Conservation (phyloP, 1,139 yeast species). For the Suhomyces guaymorum region DNA sequence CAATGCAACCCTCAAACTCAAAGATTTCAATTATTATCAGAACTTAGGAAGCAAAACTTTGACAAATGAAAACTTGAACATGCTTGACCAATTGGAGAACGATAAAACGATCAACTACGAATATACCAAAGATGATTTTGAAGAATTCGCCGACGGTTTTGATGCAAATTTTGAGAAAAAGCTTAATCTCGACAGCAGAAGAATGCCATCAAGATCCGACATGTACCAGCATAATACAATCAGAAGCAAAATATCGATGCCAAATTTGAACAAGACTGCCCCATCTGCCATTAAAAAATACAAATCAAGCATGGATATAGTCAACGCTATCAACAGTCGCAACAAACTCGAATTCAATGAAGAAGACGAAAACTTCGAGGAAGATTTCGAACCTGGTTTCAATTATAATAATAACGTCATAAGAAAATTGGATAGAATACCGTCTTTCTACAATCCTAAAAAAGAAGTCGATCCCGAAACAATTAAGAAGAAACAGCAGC, state of each 20-base stretch:
- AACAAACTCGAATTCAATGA: slow-evolving; percentile 14
- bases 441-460: slow-evolving; percentile 37
- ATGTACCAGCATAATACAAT: slow-evolving; percentile 3
- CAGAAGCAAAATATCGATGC: slow-evolving; percentile 30
- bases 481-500: slow-evolving; percentile 22
- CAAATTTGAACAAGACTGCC: slow-evolving; percentile 21
- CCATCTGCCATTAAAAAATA: slow-evolving; percentile 25
- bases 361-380: slow-evolving; percentile 17
- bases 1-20: slow-evolving; percentile 31
- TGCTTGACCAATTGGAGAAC: slow-evolving; percentile 33
- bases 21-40: slow-evolving; percentile 27
- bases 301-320: slow-evolving; percentile 35
- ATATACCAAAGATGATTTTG: slow-evolving; percentile 41
- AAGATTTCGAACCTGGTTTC: slow-evolving; percentile 23
- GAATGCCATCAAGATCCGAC: slow-evolving; percentile 5
- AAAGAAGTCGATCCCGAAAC: slow-evolving; percentile 7
- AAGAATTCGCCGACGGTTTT: slow-evolving; percentile 42
- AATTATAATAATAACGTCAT: slow-evolving; percentile 38
- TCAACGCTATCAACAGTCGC: slow-evolving; percentile 10
- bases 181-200: slow-evolving; percentile 5
- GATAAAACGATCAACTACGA: slow-evolving; percentile 41
- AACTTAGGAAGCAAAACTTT: slow-evolving; percentile 11
- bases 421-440: slow-evolving; percentile 43
- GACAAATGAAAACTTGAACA: slow-evolving; percentile 19
- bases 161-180: slow-evolving; percentile 19